These are phyloP conservation scores for Hymenoscyphus fructigenus DNA, from an alignment of 2,329 filamentous ascomycete genomes.

Conservation along the genomic window DNA sequence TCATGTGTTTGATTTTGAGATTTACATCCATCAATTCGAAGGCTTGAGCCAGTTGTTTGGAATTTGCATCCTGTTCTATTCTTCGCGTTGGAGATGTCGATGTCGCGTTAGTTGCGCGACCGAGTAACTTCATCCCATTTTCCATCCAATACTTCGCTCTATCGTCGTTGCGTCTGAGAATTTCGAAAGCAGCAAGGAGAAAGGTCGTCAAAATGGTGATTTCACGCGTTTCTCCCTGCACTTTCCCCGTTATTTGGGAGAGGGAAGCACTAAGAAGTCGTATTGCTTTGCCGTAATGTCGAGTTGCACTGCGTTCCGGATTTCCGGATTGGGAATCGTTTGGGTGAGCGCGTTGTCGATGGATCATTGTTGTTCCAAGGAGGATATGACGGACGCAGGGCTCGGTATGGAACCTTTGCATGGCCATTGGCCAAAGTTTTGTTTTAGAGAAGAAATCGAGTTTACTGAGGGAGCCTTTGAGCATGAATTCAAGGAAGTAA, in stretches of 20 bases:
- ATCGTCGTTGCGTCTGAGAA: slow-evolving; percentile 7
- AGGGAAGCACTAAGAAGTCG: slow-evolving; percentile 9
- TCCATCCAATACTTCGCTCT: slow-evolving; percentile 15
- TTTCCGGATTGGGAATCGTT: background rate
- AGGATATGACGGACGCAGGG: slow-evolving; percentile 16
- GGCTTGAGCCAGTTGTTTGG: background rate
- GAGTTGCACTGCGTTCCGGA: slow-evolving; percentile 3
- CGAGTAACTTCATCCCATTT: slow-evolving; percentile 14
- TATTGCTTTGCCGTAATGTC: slow-evolving; percentile 16
- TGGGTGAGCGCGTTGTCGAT: background rate
- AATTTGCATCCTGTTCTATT: background rate
- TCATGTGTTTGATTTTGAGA: slow-evolving; percentile 12
- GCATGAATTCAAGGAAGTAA: slow-evolving; percentile 14
- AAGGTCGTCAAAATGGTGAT: slow-evolving; percentile 16
- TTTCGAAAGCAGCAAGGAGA: slow-evolving; percentile 16
- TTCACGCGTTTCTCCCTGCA: slow-evolving; percentile 14
- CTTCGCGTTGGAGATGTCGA: background rate
- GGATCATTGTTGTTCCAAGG: slow-evolving; percentile 15
- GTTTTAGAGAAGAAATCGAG: slow-evolving; percentile 8
- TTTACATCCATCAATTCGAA: slow-evolving; percentile 9
- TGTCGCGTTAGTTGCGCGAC: background rate
- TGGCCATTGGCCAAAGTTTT: slow-evolving; percentile 15
- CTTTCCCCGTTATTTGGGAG: background rate
- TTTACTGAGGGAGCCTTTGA: slow-evolving; percentile 5
- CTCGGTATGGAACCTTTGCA: slow-evolving; percentile 16